These are phyloP conservation scores for Boletales sp. DNA, from an alignment of 768 basidiomycete genomes.

Conservation along the genomic window DNA sequence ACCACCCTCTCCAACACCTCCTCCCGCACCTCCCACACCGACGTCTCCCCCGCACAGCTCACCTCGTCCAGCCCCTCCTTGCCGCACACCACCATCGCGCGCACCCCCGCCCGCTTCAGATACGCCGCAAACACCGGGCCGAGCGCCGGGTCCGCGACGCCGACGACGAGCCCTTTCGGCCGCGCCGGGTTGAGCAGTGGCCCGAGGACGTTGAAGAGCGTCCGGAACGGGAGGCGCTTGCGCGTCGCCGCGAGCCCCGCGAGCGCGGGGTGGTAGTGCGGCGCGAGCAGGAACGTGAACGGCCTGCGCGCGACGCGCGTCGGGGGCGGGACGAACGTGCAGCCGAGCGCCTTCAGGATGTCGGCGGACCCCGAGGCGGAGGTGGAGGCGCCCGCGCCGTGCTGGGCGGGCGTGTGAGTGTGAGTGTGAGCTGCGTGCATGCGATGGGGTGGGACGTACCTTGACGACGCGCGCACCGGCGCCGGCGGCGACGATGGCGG, in stretches of 20 bases:
- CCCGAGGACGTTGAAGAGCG: constrained; percentile 94
- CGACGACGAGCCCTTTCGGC: constrained; percentile 87
- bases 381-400: constrained; percentile 87
- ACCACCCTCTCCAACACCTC: constrained; percentile 58
- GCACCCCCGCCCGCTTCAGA: constrained; percentile 44
- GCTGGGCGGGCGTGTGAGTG: constrained; percentile 43
- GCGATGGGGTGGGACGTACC: constrained; percentile 39
- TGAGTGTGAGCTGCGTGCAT: background rate
- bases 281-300: constrained; percentile 91
- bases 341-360: constrained; percentile 79
- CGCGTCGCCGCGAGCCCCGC: constrained; percentile 81
- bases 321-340: constrained; percentile 61
- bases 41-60: constrained; percentile 87
- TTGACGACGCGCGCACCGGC: constrained; percentile 93
- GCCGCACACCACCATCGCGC: constrained; percentile 92
- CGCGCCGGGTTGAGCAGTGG: constrained; percentile 90
- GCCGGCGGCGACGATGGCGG: constrained; percentile 90
- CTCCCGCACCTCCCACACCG: constrained; percentile 57
- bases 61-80: constrained; percentile 92
- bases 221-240: constrained; percentile 86
- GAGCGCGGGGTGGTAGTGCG: constrained; percentile 88
- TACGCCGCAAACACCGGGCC: constrained; percentile 70
- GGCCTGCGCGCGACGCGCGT: constrained; percentile 60
- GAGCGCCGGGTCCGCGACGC: constrained; percentile 79
- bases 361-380: constrained; percentile 95